Evolutionary conservation across 176 grass and related monocot species (phyloP), one percentile per base, ranked within the genome.

Genomic region (Bothriochloa decipiens): DNA sequence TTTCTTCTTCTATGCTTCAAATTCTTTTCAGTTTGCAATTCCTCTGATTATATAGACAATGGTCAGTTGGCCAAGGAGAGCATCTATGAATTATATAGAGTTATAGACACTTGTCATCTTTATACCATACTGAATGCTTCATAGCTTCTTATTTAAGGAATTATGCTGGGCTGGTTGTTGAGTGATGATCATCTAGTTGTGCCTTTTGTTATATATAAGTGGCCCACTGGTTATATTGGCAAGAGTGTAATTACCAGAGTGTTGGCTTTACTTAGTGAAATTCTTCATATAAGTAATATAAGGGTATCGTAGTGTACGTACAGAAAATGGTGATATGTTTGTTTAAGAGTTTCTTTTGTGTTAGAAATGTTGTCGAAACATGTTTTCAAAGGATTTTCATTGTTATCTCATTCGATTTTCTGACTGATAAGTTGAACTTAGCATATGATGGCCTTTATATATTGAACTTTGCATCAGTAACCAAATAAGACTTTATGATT

Each of bases 1-100:
- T 75, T 53, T 66, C 16, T 40, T 41, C 35, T 18, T 39, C 10
- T 12, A 46, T 77, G 13, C 37, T 70, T 77, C 42, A 41, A 61
- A 43, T 77, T 65, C 58, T 74, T 67, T 7, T 75, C 35, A 11
- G n/a, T 37, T 36, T 50, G 29, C 62, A 39, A 64, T 83, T 77
- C 23, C 42, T 62, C 37, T 4, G 52, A 70, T 41, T 12, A 62
- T 25, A 61, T 62, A 26, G n/a, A 62, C 58, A 26, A 61, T 32
- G 42, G 53, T 72, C 29, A 73, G 69, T 45, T 72, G 39, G n/a
- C 58, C 58, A 62, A 62, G 58, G 23, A 62, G 68, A 73, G 33
- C 35, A 55, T 61, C 23, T 74, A 52, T 49, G 49, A 70, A 61
- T 28, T 45, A 35, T 78, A 12, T 46, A 32, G 29, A 32, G 29